Conservation (phyloP, 768 basidiomycete species). For the Phylloporus sp. region DNA sequence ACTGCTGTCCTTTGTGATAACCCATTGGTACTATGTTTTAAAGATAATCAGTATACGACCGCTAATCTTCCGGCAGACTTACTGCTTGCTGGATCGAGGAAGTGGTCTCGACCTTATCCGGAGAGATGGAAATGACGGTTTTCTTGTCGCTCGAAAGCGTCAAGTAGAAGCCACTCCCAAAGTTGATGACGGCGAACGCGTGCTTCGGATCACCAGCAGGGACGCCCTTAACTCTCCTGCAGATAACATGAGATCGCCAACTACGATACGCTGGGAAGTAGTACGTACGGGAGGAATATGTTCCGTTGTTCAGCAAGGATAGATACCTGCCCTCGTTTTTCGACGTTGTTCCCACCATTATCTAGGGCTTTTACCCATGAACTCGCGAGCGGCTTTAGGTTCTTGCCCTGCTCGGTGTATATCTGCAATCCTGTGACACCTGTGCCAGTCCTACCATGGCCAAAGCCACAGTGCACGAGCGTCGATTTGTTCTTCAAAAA, state of each 20-base stretch:
- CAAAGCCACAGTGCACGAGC: background rate
- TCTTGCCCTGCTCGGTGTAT: background rate
- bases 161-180: conserved; percentile 8
- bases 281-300: conserved; percentile 3
- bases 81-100: background rate
- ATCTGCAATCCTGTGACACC: background rate
- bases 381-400: background rate
- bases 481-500: background rate
- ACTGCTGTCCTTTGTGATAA: background rate
- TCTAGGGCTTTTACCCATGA: background rate
- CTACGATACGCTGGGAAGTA: background rate
- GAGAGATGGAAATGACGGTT: background rate
- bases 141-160: conserved; percentile 1
- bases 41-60: background rate
- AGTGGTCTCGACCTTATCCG: background rate
- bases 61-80: no score
- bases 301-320: conserved; percentile 3
- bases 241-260: background rate
- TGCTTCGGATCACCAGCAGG: background rate
- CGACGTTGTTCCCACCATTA: conserved; percentile 7
- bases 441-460: background rate
- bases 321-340: conserved; percentile 6
- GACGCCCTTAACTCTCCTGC: background rate
- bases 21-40: conserved; percentile 9
- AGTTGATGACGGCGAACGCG: conserved; percentile 6